Base-by-base conservation (phyloP, 768 basidiomycete species). In the Pulveroboletus ravenelii region DNA sequence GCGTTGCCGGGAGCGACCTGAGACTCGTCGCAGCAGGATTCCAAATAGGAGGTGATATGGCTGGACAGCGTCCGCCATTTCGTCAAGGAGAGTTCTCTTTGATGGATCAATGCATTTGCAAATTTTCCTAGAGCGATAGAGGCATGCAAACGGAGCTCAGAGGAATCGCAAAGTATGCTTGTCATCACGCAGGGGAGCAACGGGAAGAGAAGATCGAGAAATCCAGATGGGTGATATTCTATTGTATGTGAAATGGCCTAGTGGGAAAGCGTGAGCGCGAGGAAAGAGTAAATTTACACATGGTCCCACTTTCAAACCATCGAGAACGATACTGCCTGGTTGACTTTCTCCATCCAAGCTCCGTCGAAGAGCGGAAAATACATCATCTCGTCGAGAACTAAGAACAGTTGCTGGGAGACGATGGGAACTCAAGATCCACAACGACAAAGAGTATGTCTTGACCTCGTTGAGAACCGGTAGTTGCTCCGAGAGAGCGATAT, bases 391-490 rank as follows among this genome's bases (percentile, higher is more conserved):
- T 9, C 63, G 61, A 39, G 66, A 61, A 17, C 43, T 47, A 35
- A 84, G 54, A n/a, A 77, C 56, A 10, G 59, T 52, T 4, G 50
- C n/a, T 3, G 81, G 77, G 9, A 85, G 68, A 40, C 67, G 70
- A 53, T 83, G 78, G 29, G 63, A 69, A 52, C 74, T 71, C 39
- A 87, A 64, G 17, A 74, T 71, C 73, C 76, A 82, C 17, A 78
- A 55, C 18, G 77, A 72, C 25, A 82, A 65, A 10, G 73, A 70
- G 51, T 70, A 68, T 8, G 73, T 76, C 59, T 80, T 81, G 13
- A 63, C 58, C 15, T 71, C 63, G 47, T 73, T 74, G 3, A 71
- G 67, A 5, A 69, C 63, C 0, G 75, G 70, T 2, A 78, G 52
- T 10, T 46, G 55, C 4, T 55, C 56, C 2, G 71, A 59, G 17